Percentiles rank a stretch among this genome's conserved stretches.
Conservation (phyloP, 345 rosid genomes). For the Sisymbrium altissimum region DNA sequence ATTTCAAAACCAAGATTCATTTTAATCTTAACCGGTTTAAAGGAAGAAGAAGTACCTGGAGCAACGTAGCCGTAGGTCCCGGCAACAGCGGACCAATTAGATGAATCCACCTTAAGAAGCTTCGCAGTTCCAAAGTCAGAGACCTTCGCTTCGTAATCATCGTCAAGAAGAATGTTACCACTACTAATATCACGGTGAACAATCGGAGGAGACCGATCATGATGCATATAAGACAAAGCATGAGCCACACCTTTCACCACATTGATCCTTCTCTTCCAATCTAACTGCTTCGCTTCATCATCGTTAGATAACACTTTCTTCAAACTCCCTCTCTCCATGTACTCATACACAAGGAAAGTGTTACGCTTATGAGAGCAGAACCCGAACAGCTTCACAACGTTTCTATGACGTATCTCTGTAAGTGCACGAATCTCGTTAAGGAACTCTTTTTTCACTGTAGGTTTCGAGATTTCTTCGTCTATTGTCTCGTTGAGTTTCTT, state of each 20-base stretch:
- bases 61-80: slow-evolving; percentile 53
- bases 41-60: slow-evolving; percentile 34
- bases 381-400: slow-evolving; percentile 46
- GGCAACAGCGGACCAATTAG: slow-evolving; percentile 41
- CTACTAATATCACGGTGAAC: slow-evolving; percentile 46
- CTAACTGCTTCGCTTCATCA: slow-evolving; percentile 27
- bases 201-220: slow-evolving; percentile 39
- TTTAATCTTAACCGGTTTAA: neutral
- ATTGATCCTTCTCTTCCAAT: slow-evolving; percentile 40
- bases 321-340: slow-evolving; percentile 41
- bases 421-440: slow-evolving; percentile 40
- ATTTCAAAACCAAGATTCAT: neutral
- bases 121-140: slow-evolving; percentile 48
- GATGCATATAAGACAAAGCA: slow-evolving; percentile 50
- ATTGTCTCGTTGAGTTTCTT: slow-evolving; percentile 36
- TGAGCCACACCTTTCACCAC: slow-evolving; percentile 44
- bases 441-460: slow-evolving; percentile 30
- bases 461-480: slow-evolving; percentile 28
- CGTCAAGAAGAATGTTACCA: slow-evolving; percentile 34
- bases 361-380: slow-evolving; percentile 32
- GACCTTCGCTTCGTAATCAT: slow-evolving; percentile 41
- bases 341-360: slow-evolving; percentile 38
- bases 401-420: slow-evolving; percentile 40
- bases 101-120: slow-evolving; percentile 38
- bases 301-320: slow-evolving; percentile 21